Base-by-base conservation (phyloP, 306 rosid species). In the Casuarina cunninghamiana region DNA sequence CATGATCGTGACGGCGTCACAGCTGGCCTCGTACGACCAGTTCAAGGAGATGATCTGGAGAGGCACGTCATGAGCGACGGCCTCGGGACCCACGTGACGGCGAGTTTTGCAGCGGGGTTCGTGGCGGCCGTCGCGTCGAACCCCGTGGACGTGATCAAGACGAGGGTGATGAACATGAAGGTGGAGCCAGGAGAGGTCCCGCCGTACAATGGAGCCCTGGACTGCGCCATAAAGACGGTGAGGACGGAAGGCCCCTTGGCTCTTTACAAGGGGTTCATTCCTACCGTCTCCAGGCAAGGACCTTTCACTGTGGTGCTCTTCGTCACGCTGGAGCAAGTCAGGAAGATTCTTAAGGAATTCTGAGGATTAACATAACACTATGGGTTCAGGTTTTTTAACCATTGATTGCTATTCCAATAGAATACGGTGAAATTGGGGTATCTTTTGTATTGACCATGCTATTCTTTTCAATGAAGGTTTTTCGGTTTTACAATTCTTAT, bases 1-100 rank as follows among this genome's bases (percentile, higher is more conserved):
- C 15, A 93, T 93, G 98, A 87, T 93, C 68, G 98, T 91, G 60
- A 93, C 98, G 70, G 97, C 98, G 48, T 91, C 98, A 10, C 98
- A 93, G 75, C 66, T 93, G 49, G 98, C 96, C 26, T 87, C 96
- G 58, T 93, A 93, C 71, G 98, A 93, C 49, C 84, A 90, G 79
- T 81, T 90, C 35, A 93, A 93, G 82, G 98, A 93, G 77, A 84
- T 62, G 71, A 84, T 93, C 13, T 91, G n/a, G 92, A 72, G 16
- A 85, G 73, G 39, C 87, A 87, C 2, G 65, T 84, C 84, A 91
- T 87, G 92, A 75, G 57, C 5, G 98, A 93, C 16, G 98, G 97
- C 17, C 74, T 93, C 6, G 89, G 88, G 54, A 90, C 92, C 3
- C 98, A 93, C 87, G 93, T 91, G 80, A 79, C 88, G 19, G 96